Evolutionary conservation across 2,329 filamentous ascomycete genomes (phyloP), one percentile per base, ranked within the genome.

Genomic region (Aspergillus quadricinctus): DNA sequence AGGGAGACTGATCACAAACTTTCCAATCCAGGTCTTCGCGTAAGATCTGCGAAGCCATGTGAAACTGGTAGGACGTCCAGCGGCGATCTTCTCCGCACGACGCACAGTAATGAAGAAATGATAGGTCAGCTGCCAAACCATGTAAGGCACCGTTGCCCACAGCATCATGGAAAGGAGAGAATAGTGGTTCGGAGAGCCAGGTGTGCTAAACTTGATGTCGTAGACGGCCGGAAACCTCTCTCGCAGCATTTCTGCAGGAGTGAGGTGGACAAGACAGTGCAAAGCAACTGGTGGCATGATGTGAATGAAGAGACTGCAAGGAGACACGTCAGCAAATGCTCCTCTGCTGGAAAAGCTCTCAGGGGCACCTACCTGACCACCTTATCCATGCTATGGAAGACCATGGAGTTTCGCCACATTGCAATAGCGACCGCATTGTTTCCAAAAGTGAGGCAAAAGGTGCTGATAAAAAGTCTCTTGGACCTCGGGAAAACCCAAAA

Each of bases 311-410:
- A 99, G 82, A 72, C 86, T 88, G 59, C 8, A 1, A 29, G 6
- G 11, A 46, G 11, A 14, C 10, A 14, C 11, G 43, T 46, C 21
- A 46, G 21, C 8, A 11, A 19, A 23, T 23, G 21, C 23, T 46
- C 3, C 43, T 46, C 10, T 46, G 21, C 43, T 3, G 14, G 11
- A 25, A 2, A 17, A 46, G 3, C 27, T 14, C 21, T 11, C 11
- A 8, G 6, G 10, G 3, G 11, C 21, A 25, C 77, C 63, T 75
- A 86, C 71, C 90, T 94, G 11, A 92, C 95, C 59, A 97, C 92
- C 76, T 99, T 99, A 81, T 99, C 94, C 75, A 99, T 87, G 70
- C 91, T 96, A 79, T 99, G 94, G 74, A 99, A 99, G 49, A 99
- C 94, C 69, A 99, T 84, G 31, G 92, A 97, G 73, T 99, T 99